phyloP scores from a whole-genome alignment of 2,329 filamentous ascomycete genomes.

The Trichoderma semiorbis region DNA sequence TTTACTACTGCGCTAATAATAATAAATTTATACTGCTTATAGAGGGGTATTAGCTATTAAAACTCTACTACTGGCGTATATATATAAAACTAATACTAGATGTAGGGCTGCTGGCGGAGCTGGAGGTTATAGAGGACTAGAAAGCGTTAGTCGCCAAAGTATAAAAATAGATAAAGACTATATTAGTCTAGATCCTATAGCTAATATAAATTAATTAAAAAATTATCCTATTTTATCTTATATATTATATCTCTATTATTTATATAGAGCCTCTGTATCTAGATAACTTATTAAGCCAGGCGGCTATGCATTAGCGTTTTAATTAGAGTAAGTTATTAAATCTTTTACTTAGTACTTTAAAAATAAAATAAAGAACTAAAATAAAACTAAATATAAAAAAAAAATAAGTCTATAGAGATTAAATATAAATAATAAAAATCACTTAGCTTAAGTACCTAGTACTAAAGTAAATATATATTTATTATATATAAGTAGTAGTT shows the following conservation, averaged over 20 bases:
- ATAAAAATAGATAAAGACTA: background rate
- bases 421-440: background rate
- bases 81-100: too few species aligned
- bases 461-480: background rate
- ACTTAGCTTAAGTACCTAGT: background rate
- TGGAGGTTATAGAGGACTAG: background rate
- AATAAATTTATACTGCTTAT: background rate
- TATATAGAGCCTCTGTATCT: background rate
- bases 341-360: background rate
- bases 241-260: background rate
- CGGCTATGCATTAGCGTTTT: too few species aligned
- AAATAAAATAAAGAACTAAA: background rate
- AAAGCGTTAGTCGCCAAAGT: background rate
- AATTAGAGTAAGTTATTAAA: background rate
- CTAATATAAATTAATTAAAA: background rate
- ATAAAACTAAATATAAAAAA: background rate
- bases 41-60: background rate
- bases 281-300: background rate
- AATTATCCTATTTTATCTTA: background rate
- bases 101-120: too few species aligned
- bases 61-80: background rate
- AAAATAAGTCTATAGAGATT: background rate
- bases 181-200: background rate
- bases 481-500: background rate
- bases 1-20: background rate